A percentile compares a stretch with the other conserved stretches of the same genome.
phyloP scores from a whole-genome alignment of 139 green algal species.

The Tetradesmus obliquus region DNA sequence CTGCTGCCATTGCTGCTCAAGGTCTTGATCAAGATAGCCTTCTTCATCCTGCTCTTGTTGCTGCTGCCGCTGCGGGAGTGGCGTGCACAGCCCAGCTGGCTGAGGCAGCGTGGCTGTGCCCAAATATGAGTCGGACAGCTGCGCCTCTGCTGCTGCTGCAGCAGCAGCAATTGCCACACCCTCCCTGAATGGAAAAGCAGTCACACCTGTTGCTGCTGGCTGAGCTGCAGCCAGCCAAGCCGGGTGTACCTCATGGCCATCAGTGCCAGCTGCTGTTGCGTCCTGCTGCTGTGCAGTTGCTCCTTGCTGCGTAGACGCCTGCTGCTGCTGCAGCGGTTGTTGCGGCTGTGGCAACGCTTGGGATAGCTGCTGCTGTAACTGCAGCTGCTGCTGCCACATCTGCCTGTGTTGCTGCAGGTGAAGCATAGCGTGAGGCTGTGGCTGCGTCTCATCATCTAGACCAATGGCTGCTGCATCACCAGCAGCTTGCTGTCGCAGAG shows the following conservation, averaged over 20 bases:
- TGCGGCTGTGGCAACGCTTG: neutral
- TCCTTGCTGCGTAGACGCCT: too few relatives aligned
- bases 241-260: neutral
- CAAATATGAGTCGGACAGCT: neutral
- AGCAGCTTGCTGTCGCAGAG: neutral
- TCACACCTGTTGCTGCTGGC: too few relatives aligned
- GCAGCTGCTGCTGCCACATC: neutral
- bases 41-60: neutral
- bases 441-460: neutral
- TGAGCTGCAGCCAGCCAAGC: neutral
- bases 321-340: too few relatives aligned
- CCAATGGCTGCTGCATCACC: neutral
- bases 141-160: neutral
- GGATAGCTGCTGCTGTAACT: neutral
- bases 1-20: neutral
- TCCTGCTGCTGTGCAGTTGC: neutral
- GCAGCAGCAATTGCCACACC: neutral
- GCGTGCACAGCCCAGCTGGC: neutral
- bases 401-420: neutral
- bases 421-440: neutral
- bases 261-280: neutral
- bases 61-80: neutral
- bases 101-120: neutral
- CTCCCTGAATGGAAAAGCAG: neutral
- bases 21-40: neutral